A percentile compares a stretch with the other conserved stretches of the same genome.
Evolutionary conservation across 371 early-diverging fungal species (phyloP).

Genomic region (Syncephalastrum sp.): DNA sequence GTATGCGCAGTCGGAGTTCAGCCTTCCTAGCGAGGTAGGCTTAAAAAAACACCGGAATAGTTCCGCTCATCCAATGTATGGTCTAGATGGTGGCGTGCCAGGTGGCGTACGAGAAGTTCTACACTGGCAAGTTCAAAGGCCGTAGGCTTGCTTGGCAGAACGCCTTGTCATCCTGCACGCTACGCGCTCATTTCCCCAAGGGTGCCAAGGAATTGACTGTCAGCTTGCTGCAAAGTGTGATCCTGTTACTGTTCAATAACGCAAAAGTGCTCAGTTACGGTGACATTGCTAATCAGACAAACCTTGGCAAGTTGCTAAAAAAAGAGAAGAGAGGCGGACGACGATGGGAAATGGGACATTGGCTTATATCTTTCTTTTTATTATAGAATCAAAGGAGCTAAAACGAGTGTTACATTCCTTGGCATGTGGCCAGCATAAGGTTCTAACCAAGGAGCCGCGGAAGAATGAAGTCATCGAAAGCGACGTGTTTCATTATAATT

Average conservation of each 20-base stretch:
- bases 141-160: conserved; percentile 85
- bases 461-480: no score
- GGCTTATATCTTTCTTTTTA: neutral
- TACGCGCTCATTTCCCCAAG: conserved; percentile 63
- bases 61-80: conserved; percentile 1
- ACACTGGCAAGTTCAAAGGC: conserved; percentile 73
- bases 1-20: conserved; percentile 66
- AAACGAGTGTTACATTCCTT: conserved; percentile 75
- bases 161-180: conserved; percentile 71
- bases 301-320: conserved; percentile 44
- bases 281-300: conserved; percentile 65
- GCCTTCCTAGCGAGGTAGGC: conserved; percentile 67
- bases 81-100: conserved; percentile 63
- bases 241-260: conserved; percentile 78
- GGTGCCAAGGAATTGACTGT: conserved; percentile 68
- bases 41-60: no score
- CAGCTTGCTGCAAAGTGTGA: conserved; percentile 73
- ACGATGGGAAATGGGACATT: no score
- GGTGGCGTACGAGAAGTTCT: conserved; percentile 73
- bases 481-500: conserved; percentile 60
- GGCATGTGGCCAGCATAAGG: conserved; percentile 71
- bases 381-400: conserved; percentile 67
- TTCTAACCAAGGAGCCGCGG: conserved; percentile 24
- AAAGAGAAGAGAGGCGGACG: neutral
- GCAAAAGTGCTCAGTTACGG: conserved; percentile 47